Base-by-base conservation (phyloP, 805 yeast species). In the Millerago galiae region DNA sequence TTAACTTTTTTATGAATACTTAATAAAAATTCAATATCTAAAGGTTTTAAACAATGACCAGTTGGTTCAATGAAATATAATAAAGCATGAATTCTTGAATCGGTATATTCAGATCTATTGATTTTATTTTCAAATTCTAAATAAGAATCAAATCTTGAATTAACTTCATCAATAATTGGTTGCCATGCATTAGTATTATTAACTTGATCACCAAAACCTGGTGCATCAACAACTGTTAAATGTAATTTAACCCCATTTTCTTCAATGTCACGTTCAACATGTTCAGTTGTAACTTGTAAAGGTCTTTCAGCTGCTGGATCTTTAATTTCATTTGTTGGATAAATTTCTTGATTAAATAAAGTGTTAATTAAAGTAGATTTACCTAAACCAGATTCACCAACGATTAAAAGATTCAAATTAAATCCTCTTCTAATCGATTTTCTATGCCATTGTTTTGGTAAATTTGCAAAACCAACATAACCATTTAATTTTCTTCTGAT, bases 391-490 rank as follows among this genome's bases (percentile, higher is more conserved):
- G 81, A 71, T 68, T 87, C 95, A 52, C 95, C 95, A 49, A 90
- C 95, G 45, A 87, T 88, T 78, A 93, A 77, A 47, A 93, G 62
- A 62, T 93, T 93, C 61, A 93, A 77, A 55, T 72, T 77, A 72
- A 93, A 93, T 12, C 99, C 99, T 59, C 86, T 77, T 64, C 84
- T 82, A 48, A 88, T 78, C 2, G 95, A 83, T 65, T 85, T 88
- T 67, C 96, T 81, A 68, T 93, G 98, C 96, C 97, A 93, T 70
- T 93, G 99, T 61, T 90, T 93, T 45, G 99, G 99, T 59, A 93
- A 74, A 67, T 90, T 93, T 52, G 97, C 95, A 67, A 93, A 93
- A 6, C 99, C 99, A 43, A 93, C 99, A 61, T 84, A 90, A 4
- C 95, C 91, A 53, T 82, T 85, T 54, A 91, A 77, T 61, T 88